Evolutionary conservation across 306 rosid genomes (phyloP).

Genomic region (Sesbania bispinosa): DNA sequence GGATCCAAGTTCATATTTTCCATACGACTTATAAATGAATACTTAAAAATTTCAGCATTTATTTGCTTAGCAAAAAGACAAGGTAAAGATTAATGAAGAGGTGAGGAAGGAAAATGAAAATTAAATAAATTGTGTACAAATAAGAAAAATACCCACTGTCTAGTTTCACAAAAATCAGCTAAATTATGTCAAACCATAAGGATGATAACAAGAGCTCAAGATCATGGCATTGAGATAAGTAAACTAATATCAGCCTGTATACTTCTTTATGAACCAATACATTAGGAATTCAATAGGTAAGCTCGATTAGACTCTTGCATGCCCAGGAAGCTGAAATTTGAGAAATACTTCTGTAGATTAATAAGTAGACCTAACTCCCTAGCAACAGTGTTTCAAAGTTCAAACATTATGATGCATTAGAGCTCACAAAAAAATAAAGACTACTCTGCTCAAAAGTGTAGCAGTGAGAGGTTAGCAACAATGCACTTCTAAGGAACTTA

Average conservation of each 20-base stretch:
- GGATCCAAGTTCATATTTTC: background rate
- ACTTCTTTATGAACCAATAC: background rate
- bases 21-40: background rate
- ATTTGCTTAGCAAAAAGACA: background rate
- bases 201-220: background rate
- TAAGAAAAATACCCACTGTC: background rate
- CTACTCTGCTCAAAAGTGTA: background rate
- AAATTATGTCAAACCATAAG: background rate
- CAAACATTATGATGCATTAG: background rate
- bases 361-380: background rate
- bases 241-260: background rate
- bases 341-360: background rate
- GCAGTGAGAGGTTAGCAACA: background rate
- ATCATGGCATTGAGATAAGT: background rate
- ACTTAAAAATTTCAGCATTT: constrained; percentile 10
- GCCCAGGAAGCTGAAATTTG: constrained; percentile 1
- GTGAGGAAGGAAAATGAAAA: background rate
- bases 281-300: background rate
- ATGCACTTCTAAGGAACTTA: constrained; percentile 5
- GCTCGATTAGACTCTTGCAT: background rate
- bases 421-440: constrained; percentile 4
- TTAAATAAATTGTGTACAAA: background rate
- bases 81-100: background rate
- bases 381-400: constrained; percentile 15
- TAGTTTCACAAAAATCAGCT: constrained; percentile 19